phyloP scores from a whole-genome alignment of 2,329 filamentous ascomycete species.

The Chaetomiaceae sp. region DNA sequence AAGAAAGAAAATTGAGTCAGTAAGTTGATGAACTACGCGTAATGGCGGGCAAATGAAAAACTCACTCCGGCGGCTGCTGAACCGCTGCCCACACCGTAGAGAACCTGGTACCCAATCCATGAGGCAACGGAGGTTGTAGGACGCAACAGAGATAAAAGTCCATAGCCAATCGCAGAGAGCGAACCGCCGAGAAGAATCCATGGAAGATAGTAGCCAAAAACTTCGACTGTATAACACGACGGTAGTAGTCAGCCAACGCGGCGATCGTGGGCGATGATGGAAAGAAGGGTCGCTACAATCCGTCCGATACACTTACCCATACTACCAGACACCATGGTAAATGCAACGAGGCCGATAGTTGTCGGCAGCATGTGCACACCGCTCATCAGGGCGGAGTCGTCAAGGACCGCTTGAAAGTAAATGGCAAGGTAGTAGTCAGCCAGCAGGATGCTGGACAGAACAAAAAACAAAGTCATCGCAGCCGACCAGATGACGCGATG shows the following conservation, averaged over 20 bases:
- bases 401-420: constrained; percentile 26
- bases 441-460: constrained; percentile 11
- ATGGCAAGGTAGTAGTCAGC: constrained; percentile 22
- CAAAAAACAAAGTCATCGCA: constrained; percentile 5
- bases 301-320: background rate
- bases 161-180: background rate
- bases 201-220: constrained; percentile 15
- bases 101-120: constrained; percentile 19
- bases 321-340: background rate
- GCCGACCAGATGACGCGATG: background rate
- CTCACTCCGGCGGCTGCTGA: constrained; percentile 12
- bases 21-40: too few species aligned
- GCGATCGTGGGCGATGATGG: background rate
- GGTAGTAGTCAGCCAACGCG: background rate
- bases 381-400: constrained; percentile 21
- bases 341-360: background rate
- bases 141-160: background rate
- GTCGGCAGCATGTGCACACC: constrained; percentile 21
- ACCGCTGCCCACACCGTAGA: background rate
- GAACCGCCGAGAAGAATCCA: constrained; percentile 5
- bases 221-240: background rate
- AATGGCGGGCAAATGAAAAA: background rate
- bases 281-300: background rate
- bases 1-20: background rate
- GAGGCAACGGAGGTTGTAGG: constrained; percentile 8